These are phyloP conservation scores for Lachancea waltii DNA, from an alignment of 805 yeast genomes.

Conservation along the genomic window DNA sequence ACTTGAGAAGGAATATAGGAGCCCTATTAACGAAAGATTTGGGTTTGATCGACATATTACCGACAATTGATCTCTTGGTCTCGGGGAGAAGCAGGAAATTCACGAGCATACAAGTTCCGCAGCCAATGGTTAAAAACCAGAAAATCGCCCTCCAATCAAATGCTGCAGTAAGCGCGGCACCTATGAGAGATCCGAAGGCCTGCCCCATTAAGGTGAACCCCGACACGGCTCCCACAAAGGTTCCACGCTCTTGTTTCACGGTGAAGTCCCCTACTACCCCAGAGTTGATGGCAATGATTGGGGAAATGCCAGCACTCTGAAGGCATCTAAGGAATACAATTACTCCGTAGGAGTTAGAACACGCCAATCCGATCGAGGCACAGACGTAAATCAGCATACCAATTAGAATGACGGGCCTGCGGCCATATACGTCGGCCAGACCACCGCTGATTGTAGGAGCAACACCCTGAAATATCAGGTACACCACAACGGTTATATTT, in stretches of 20 bases:
- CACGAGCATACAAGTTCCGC: slow-evolving; percentile 39
- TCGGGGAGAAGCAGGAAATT: slow-evolving; percentile 53
- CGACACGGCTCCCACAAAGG: slow-evolving; percentile 55
- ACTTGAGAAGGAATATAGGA: slow-evolving; percentile 35
- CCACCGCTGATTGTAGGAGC: slow-evolving; percentile 64
- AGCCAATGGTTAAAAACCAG: slow-evolving; percentile 63
- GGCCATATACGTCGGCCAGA: slow-evolving; percentile 61
- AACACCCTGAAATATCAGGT: slow-evolving; percentile 66
- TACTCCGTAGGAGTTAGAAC: slow-evolving; percentile 49
- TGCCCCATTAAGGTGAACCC: slow-evolving; percentile 67
- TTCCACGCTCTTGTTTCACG: slow-evolving; percentile 58
- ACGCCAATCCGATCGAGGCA: slow-evolving; percentile 63
- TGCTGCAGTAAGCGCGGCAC: slow-evolving; percentile 37
- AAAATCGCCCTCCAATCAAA: slow-evolving; percentile 72
- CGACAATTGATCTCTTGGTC: slow-evolving; percentile 63
- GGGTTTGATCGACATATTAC: slow-evolving; percentile 64
- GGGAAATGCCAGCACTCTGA: slow-evolving; percentile 69
- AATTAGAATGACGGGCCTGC: slow-evolving; percentile 58
- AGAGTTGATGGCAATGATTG: slow-evolving; percentile 59
- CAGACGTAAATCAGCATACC: slow-evolving; percentile 52
- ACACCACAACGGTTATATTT: slow-evolving; percentile 69
- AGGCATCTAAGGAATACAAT: slow-evolving; percentile 58
- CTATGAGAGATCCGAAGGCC: slow-evolving; percentile 69
- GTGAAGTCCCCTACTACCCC: slow-evolving; percentile 73
- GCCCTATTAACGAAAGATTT: slow-evolving; percentile 36